These are phyloP conservation scores for Thermoascus crustaceus DNA, from an alignment of 2,329 filamentous ascomycete genomes.

Conservation along the genomic window DNA sequence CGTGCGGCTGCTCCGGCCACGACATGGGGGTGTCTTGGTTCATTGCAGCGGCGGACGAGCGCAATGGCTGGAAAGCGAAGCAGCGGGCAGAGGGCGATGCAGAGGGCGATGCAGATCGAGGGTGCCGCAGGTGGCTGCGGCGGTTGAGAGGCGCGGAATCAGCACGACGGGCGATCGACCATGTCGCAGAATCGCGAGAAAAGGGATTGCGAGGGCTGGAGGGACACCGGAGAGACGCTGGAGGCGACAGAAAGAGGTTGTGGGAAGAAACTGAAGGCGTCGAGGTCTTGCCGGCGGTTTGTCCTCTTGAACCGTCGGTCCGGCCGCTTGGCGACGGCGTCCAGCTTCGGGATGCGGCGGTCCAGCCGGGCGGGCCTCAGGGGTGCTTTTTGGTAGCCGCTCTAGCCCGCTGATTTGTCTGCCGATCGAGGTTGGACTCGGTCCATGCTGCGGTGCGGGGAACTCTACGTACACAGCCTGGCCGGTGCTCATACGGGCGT, in stretches of 20 bases:
- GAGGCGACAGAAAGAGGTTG: background rate
- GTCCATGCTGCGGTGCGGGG: too few species aligned
- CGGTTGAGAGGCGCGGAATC: background rate
- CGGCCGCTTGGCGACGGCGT: too few species aligned
- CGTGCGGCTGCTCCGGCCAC: constrained; percentile 34
- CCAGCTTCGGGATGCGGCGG: too few species aligned
- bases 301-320: too few species aligned
- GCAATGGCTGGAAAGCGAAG: background rate
- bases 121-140: constrained; percentile 14
- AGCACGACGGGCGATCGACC: background rate
- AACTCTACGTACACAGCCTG: too few species aligned
- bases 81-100: background rate
- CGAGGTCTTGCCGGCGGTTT: too few species aligned
- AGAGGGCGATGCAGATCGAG: background rate
- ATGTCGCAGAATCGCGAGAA: background rate
- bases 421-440: too few species aligned
- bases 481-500: too few species aligned
- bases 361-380: too few species aligned
- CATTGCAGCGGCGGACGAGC: constrained; percentile 19
- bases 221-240: background rate
- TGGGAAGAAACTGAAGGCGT: too few species aligned
- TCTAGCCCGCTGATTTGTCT: too few species aligned
- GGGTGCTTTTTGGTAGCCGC: too few species aligned
- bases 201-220: background rate
- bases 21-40: constrained; percentile 30